phyloP scores from a whole-genome alignment of 2,329 filamentous ascomycete genomes.

The Aspergillus jensenii region DNA sequence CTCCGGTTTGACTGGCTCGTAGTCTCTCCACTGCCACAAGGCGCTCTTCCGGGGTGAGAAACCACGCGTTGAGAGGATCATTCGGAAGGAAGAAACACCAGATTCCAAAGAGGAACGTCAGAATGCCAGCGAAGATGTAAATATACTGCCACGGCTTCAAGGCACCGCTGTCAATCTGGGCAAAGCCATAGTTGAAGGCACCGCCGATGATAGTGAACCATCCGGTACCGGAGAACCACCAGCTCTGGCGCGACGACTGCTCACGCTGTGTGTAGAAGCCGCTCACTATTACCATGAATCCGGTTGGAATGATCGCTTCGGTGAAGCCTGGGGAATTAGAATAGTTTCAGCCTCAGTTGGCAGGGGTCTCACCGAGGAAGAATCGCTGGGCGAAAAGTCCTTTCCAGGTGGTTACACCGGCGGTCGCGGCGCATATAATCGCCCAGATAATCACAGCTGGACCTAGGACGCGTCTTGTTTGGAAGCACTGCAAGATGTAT shows the following conservation, averaged over 20 bases:
- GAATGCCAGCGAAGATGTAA: slow-evolving; percentile 62
- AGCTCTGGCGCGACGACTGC: slow-evolving; percentile 63
- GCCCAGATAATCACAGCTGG: slow-evolving; percentile 60
- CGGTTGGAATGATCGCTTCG: slow-evolving; percentile 65
- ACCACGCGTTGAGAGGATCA: slow-evolving; percentile 68
- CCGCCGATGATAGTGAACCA: slow-evolving; percentile 64
- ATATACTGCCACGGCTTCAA: slow-evolving; percentile 69
- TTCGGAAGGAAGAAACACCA: slow-evolving; percentile 66
- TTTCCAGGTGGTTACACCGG: slow-evolving; percentile 61
- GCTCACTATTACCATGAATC: slow-evolving; percentile 64
- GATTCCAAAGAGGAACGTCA: slow-evolving; percentile 65
- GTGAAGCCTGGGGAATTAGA: slow-evolving; percentile 45
- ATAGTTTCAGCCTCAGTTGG: not conserved
- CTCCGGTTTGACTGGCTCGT: slow-evolving; percentile 62
- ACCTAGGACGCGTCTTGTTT: slow-evolving; percentile 64
- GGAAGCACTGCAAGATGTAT: slow-evolving; percentile 67
- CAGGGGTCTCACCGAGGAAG: slow-evolving; percentile 46
- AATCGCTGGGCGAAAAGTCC: slow-evolving; percentile 68
- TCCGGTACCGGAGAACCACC: slow-evolving; percentile 63
- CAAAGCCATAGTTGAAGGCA: slow-evolving; percentile 66
- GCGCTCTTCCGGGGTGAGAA: slow-evolving; percentile 62
- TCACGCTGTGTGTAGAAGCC: slow-evolving; percentile 66
- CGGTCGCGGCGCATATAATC: slow-evolving; percentile 66
- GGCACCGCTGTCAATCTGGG: slow-evolving; percentile 56
- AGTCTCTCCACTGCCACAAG: slow-evolving; percentile 65